phyloP scores from a whole-genome alignment of 2,329 filamentous ascomycete species.

The Scedosporium minutisporum region DNA sequence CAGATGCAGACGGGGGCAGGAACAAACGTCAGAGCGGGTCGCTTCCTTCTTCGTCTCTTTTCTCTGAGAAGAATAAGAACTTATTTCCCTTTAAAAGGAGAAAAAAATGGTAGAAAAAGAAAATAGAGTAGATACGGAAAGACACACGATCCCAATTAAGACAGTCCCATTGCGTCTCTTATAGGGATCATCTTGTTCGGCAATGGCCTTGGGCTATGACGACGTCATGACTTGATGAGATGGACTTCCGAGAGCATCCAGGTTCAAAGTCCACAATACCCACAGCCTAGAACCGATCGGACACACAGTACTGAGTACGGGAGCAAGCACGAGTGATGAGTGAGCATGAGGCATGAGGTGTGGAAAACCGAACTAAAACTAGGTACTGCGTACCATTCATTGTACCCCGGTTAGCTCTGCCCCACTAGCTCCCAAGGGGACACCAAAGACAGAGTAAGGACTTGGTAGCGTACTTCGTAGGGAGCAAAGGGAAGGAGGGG shows the following conservation, averaged over 20 bases:
- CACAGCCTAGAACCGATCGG: background rate
- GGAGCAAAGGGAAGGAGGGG: background rate
- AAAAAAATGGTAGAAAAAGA: background rate
- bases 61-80: too few species aligned
- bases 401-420: background rate
- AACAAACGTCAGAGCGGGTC: too few species aligned
- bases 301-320: background rate
- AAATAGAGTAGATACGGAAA: background rate
- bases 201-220: background rate
- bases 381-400: background rate
- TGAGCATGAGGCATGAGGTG: background rate
- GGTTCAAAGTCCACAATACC: background rate
- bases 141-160: background rate
- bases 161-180: background rate
- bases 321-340: background rate
- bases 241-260: conserved; percentile 1
- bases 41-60: too few species aligned
- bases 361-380: background rate
- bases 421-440: background rate
- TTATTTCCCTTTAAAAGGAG: background rate
- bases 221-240: background rate
- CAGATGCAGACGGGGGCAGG: background rate
- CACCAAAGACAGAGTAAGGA: background rate
- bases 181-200: background rate
- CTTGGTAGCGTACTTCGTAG: background rate